Conservation (phyloP, 2,329 filamentous ascomycete species). For the Chaetomiaceae sp. region DNA sequence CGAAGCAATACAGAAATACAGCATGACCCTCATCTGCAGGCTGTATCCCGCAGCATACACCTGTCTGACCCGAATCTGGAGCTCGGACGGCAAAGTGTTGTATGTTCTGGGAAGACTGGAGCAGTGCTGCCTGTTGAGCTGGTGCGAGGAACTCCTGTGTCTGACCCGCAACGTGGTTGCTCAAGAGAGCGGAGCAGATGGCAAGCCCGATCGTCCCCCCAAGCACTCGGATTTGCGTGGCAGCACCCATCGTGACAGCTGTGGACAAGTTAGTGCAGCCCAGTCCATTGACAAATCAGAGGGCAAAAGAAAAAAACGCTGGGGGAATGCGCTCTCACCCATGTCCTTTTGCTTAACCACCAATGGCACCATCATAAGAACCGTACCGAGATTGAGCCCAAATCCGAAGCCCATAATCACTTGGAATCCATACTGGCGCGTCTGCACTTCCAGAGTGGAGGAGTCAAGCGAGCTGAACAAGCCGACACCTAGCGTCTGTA, state of each 20-base stretch:
- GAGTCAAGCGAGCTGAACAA: constrained; percentile 28
- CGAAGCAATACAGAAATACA: constrained; percentile 26
- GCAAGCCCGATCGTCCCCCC: constrained; percentile 36
- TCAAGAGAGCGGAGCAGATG: constrained; percentile 28
- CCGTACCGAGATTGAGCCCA: constrained; percentile 30
- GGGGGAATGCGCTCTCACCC: no score
- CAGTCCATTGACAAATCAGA: no score
- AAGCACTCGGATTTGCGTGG: constrained; percentile 36
- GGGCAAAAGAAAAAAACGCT: no score
- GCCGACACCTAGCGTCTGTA: constrained; percentile 33
- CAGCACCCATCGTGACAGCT: constrained; percentile 34
- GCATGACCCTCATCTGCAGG: constrained; percentile 24
- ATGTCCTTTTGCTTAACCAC: constrained; percentile 29
- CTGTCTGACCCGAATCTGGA: constrained; percentile 10
- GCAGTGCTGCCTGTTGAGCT: neutral
- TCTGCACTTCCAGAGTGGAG: constrained; percentile 12
- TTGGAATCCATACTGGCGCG: constrained; percentile 32
- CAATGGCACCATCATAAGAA: constrained; percentile 31
- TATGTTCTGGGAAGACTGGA: constrained; percentile 13
- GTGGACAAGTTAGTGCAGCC: neutral
- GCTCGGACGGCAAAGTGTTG: constrained; percentile 15
- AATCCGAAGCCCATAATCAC: constrained; percentile 36
- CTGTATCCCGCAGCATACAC: constrained; percentile 14
- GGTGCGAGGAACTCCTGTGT: constrained; percentile 1
- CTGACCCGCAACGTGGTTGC: constrained; percentile 8